Percentiles rank a stretch among this genome's conserved stretches.
Evolutionary conservation across 371 early-diverging fungal species (phyloP).

Genomic region (Syncephalastrum contaminatum): DNA sequence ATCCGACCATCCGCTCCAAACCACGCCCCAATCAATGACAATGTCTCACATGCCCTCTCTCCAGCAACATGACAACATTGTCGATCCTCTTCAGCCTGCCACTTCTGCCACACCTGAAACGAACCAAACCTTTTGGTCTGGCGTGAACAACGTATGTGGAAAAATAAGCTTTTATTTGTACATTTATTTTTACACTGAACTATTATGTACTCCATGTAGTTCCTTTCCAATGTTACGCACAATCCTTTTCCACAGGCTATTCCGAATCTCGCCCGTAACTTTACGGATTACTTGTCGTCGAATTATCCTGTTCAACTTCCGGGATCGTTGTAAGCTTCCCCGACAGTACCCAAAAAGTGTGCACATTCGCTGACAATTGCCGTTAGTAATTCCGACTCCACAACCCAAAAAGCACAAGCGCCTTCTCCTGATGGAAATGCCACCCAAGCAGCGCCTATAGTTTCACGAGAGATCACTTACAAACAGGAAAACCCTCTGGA

Average conservation of each 20-base stretch:
- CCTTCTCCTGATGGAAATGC: background rate
- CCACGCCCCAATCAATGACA: background rate
- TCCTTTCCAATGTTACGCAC: conserved; percentile 48
- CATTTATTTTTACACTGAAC: background rate
- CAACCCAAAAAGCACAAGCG: background rate
- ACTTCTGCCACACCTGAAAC: conserved; percentile 12
- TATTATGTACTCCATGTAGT: conserved; percentile 18
- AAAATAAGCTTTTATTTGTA: background rate
- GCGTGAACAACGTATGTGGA: conserved; percentile 39
- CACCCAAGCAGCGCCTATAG: background rate
- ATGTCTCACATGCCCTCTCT: conserved; percentile 2
- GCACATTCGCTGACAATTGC: too few species aligned
- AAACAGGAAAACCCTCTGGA: background rate
- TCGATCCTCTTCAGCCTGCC: conserved; percentile 18
- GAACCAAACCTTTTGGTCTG: conserved; percentile 40
- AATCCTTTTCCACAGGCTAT: conserved; percentile 50
- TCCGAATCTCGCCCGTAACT: conserved; percentile 48
- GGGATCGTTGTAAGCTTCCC: conserved; percentile 32
- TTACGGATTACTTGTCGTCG: conserved; percentile 46
- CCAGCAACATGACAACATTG: conserved; percentile 11
- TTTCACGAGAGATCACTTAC: background rate
- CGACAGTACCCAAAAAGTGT: background rate
- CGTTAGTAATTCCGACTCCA: background rate
- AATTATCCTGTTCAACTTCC: conserved; percentile 36
- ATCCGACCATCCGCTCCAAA: conserved; percentile 2